Conservation (phyloP, 2,329 filamentous ascomycete genomes). For the Pseudogymnoascus sp. region DNA sequence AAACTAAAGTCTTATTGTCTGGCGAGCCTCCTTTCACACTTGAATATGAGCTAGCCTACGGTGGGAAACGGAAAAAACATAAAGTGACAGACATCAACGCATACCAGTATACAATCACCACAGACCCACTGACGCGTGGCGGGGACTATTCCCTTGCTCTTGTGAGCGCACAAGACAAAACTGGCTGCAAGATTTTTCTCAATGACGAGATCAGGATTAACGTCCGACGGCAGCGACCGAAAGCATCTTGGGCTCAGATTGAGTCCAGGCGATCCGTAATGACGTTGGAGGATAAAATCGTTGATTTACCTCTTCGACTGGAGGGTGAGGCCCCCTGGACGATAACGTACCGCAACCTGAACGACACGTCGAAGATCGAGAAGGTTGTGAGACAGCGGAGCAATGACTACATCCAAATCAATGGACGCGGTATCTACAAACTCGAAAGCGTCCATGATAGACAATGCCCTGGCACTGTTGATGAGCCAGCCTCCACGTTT, state of each 20-base stretch:
- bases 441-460: conserved; percentile 69
- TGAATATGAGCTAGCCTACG: conserved; percentile 88
- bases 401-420: conserved; percentile 63
- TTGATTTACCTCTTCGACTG: conserved; percentile 73
- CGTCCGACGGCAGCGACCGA: conserved; percentile 80
- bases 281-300: conserved; percentile 64
- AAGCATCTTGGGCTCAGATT: conserved; percentile 74
- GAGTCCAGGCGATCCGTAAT: conserved; percentile 69
- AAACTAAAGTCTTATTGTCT: conserved; percentile 63
- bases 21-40: conserved; percentile 83
- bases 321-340: conserved; percentile 81
- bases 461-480: conserved; percentile 73
- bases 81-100: conserved; percentile 54
- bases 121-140: conserved; percentile 64
- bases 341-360: conserved; percentile 63
- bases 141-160: conserved; percentile 86
- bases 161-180: conserved; percentile 76
- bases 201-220: conserved; percentile 78
- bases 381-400: conserved; percentile 39
- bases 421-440: conserved; percentile 65
- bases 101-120: conserved; percentile 61
- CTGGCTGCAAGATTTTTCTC: conserved; percentile 76
- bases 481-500: conserved; percentile 64
- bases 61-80: conserved; percentile 70
- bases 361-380: conserved; percentile 38